A percentile compares a stretch with the other conserved stretches of the same genome.
Conservation (phyloP, 1,284 basidiomycete genomes). For the Somion occarium region DNA sequence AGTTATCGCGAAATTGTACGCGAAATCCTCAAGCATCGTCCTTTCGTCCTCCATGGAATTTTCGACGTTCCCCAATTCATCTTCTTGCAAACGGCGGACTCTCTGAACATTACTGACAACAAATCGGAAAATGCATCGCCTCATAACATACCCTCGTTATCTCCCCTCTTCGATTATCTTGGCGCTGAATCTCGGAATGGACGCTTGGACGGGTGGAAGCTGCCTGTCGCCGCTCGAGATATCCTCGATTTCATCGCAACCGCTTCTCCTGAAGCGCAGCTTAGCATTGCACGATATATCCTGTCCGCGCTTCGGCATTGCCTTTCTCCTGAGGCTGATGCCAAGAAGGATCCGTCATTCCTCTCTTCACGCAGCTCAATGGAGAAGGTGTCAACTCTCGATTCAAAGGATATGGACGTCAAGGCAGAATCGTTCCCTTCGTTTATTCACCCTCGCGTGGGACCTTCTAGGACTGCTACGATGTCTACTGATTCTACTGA, state of each 20-base stretch:
- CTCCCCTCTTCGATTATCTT: background rate
- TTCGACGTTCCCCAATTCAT: background rate
- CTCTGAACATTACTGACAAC: background rate
- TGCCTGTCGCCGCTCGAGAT: background rate
- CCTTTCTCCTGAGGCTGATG: background rate
- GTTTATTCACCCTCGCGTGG: background rate
- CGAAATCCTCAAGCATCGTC: background rate
- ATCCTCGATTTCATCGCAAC: background rate
- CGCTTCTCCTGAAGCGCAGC: background rate
- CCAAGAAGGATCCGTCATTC: background rate
- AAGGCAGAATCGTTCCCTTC: background rate
- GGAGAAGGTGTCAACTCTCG: too few relatives aligned
- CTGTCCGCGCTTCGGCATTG: background rate
- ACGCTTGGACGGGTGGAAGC: background rate
- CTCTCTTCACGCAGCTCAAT: background rate
- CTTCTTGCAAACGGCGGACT: background rate
- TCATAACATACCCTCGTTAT: background rate
- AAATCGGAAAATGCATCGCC: background rate
- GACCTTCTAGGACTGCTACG: too few relatives aligned
- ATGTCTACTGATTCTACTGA: too few relatives aligned
- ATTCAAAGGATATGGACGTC: background rate
- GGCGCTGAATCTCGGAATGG: background rate
- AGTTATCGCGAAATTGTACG: background rate
- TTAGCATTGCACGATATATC: background rate
- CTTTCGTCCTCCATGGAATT: background rate